These are phyloP conservation scores for Neurospora terricola DNA, from an alignment of 495 filamentous ascomycete species.

Conservation along the genomic window DNA sequence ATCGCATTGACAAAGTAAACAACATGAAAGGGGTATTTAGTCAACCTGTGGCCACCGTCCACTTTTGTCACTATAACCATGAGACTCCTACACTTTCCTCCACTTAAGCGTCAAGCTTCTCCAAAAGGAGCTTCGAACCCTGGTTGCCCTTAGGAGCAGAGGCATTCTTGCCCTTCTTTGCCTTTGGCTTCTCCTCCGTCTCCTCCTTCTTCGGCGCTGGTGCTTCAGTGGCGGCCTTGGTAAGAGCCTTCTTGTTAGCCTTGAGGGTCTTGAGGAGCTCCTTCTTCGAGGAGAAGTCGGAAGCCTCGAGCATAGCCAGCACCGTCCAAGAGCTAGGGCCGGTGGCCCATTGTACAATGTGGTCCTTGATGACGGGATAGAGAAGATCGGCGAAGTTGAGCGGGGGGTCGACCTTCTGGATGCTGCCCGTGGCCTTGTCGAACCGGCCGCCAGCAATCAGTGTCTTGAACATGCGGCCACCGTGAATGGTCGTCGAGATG, in stretches of 20 bases:
- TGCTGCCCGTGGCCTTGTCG: conserved; percentile 55
- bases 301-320: conserved; percentile 66
- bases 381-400: conserved; percentile 69
- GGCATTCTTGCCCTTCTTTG: conserved; percentile 2
- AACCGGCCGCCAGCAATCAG: conserved; percentile 80
- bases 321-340: conserved; percentile 75
- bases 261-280: conserved; percentile 57
- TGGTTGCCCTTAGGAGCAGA: conserved; percentile 36
- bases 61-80: background rate
- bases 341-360: conserved; percentile 77
- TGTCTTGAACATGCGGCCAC: conserved; percentile 81
- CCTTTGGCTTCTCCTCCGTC: conserved; percentile 25
- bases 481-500: conserved; percentile 48
- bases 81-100: background rate
- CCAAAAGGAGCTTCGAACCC: conserved; percentile 30
- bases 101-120: background rate
- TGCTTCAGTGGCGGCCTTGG: conserved; percentile 39
- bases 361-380: conserved; percentile 63
- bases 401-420: conserved; percentile 62
- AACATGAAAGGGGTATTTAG: background rate
- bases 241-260: conserved; percentile 42
- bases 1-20: background rate
- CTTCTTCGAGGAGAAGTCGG: conserved; percentile 57
- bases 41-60: background rate
- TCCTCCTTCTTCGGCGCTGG: conserved; percentile 28